phyloP scores from a whole-genome alignment of 495 filamentous ascomycete species.

The Penicillium flavigenum region DNA sequence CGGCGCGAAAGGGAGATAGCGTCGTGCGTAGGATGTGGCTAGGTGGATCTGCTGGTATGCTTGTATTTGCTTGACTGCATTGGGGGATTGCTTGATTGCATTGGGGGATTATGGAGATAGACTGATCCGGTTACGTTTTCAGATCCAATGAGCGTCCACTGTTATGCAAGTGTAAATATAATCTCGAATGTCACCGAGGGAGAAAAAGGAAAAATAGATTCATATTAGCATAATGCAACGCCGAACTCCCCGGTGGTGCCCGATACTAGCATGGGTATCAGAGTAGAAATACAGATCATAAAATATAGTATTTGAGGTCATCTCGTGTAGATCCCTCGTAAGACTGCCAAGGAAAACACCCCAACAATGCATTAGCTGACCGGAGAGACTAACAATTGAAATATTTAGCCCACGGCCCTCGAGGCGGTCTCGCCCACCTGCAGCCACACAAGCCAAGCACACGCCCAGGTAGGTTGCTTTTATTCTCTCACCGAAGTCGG shows the following conservation, averaged over 20 bases:
- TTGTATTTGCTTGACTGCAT: background rate
- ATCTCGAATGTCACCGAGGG: background rate
- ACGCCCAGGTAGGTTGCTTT: slow-evolving; percentile 10
- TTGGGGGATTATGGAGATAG: background rate
- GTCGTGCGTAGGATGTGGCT: background rate
- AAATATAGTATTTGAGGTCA: slow-evolving; percentile 17
- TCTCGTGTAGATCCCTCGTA: slow-evolving; percentile 8
- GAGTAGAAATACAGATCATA: slow-evolving; percentile 21
- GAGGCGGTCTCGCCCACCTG: slow-evolving; percentile 15
- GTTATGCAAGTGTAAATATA: slow-evolving; percentile 1
- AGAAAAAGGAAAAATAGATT: background rate
- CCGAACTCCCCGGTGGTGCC: slow-evolving; percentile 23
- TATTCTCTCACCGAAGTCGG: slow-evolving; percentile 4
- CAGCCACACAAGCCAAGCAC: slow-evolving; percentile 20
- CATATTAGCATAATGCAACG: slow-evolving; percentile 18
- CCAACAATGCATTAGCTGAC: slow-evolving; percentile 2
- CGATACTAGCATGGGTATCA: slow-evolving; percentile 29
- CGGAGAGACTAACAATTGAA: slow-evolving; percentile 8
- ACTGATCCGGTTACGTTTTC: background rate
- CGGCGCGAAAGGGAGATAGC: background rate
- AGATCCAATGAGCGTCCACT: background rate
- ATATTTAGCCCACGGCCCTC: background rate
- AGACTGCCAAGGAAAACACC: slow-evolving; percentile 9
- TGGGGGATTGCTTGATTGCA: background rate
- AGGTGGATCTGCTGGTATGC: background rate